phyloP scores from a whole-genome alignment of 495 filamentous ascomycete species.

The Stereocaulon alpinum region DNA sequence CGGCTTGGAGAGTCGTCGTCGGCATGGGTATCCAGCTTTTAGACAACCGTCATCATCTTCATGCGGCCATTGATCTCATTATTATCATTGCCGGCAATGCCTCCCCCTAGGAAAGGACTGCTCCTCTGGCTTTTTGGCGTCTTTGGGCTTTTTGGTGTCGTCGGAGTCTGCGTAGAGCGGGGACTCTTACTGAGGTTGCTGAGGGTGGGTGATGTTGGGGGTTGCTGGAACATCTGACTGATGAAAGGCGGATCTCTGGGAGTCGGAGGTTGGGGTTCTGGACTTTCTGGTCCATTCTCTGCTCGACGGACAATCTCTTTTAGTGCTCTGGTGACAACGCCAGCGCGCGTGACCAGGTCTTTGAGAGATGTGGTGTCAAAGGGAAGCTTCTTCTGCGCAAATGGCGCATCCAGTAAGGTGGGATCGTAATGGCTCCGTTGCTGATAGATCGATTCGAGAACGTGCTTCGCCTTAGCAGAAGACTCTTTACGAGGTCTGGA shows the following conservation, averaged over 20 bases:
- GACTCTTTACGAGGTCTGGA: constrained; percentile 38
- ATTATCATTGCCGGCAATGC: constrained; percentile 40
- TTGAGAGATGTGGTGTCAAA: constrained; percentile 86
- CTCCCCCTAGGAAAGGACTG: constrained; percentile 39
- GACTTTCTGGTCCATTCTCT: constrained; percentile 58
- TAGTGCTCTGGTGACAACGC: constrained; percentile 59
- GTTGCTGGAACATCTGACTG: constrained; percentile 53
- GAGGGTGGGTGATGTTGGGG: constrained; percentile 36
- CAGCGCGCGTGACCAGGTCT: constrained; percentile 76
- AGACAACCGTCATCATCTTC: constrained; percentile 62
- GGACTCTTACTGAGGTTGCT: constrained; percentile 32
- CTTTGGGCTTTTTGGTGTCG: constrained; percentile 28
- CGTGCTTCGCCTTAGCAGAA: constrained; percentile 57
- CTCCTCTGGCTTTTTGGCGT: constrained; percentile 42
- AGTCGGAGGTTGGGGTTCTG: constrained; percentile 35
- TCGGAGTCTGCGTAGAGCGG: constrained; percentile 22
- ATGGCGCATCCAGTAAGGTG: constrained; percentile 31
- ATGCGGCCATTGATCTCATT: constrained; percentile 45
- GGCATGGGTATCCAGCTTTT: constrained; percentile 13
- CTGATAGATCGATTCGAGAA: constrained; percentile 76
- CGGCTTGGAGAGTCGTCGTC: neutral
- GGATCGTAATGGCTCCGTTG: constrained; percentile 45
- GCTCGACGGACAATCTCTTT: constrained; percentile 71
- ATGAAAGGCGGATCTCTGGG: constrained; percentile 47
- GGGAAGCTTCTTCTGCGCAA: constrained; percentile 63